A percentile compares a stretch with the other conserved stretches of the same genome.
Conservation (phyloP, 2,329 filamentous ascomycete genomes). For the Trichoderma harzianum region DNA sequence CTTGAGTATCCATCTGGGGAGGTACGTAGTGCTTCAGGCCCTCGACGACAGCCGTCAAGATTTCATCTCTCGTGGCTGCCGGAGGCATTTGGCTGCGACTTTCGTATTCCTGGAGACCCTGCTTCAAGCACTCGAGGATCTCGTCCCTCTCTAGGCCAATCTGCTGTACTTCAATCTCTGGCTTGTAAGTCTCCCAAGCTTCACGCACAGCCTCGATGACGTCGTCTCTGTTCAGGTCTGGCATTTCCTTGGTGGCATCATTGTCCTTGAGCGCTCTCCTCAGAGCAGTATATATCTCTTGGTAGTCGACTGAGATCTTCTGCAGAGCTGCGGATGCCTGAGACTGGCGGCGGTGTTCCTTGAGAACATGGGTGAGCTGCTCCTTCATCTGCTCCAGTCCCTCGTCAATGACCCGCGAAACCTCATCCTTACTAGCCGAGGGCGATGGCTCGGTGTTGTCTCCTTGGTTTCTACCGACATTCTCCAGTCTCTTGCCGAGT, state of each 20-base stretch:
- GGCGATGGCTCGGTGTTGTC: slow-evolving; percentile 41
- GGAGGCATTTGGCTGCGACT: slow-evolving; percentile 50
- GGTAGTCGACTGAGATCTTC: slow-evolving; percentile 64
- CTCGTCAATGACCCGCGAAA: slow-evolving; percentile 74
- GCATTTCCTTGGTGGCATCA: slow-evolving; percentile 42
- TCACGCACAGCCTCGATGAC: slow-evolving; percentile 84
- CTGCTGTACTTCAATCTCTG: slow-evolving; percentile 86
- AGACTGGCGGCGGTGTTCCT: slow-evolving; percentile 69
- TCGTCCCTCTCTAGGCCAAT: slow-evolving; percentile 89
- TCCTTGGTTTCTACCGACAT: slow-evolving; percentile 49
- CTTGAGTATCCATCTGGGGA: slow-evolving; percentile 66
- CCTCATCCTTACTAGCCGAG: slow-evolving; percentile 59
- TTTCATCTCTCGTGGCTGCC: slow-evolving; percentile 74
- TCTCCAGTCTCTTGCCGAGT: slow-evolving; percentile 80
- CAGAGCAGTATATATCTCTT: slow-evolving; percentile 83
- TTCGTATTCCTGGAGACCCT: slow-evolving; percentile 77
- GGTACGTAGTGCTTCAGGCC: slow-evolving; percentile 78
- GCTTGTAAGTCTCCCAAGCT: slow-evolving; percentile 92
- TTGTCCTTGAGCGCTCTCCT: slow-evolving; percentile 69
- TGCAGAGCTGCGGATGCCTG: slow-evolving; percentile 60
- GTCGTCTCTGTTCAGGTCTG: slow-evolving; percentile 67
- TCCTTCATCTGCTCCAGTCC: slow-evolving; percentile 78
- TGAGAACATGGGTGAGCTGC: slow-evolving; percentile 76
- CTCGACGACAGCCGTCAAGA: slow-evolving; percentile 80
- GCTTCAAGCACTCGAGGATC: slow-evolving; percentile 78